Conservation (phyloP, 805 yeast species). For the Ogataea angusta region DNA sequence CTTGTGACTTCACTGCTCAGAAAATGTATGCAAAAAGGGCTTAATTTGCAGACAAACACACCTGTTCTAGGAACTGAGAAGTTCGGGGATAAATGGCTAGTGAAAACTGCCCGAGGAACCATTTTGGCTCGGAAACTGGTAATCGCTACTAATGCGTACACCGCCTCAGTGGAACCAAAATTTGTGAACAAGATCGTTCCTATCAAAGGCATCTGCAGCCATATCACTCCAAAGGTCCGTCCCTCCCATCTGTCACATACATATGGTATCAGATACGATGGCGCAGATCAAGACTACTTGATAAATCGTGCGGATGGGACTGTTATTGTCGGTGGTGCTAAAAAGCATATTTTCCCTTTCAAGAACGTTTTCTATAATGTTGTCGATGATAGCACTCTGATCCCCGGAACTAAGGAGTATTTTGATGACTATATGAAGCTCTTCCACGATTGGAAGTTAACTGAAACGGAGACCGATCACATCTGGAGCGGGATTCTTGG, state of each 20-base stretch:
- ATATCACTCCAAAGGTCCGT: slow-evolving; percentile 22
- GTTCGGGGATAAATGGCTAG: slow-evolving; percentile 26
- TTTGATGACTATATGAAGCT: slow-evolving; percentile 32
- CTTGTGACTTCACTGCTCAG: slow-evolving; percentile 35
- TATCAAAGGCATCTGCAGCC: slow-evolving; percentile 32
- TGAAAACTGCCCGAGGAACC: slow-evolving; percentile 29
- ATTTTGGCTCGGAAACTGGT: slow-evolving; percentile 33
- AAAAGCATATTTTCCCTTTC: slow-evolving; percentile 26
- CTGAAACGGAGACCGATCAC: slow-evolving; percentile 24
- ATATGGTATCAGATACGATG: slow-evolving; percentile 28
- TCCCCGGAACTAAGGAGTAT: slow-evolving; percentile 22
- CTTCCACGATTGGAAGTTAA: slow-evolving; percentile 34
- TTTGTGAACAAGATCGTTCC: slow-evolving; percentile 35
- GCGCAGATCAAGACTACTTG: slow-evolving; percentile 33
- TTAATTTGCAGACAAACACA: slow-evolving; percentile 42
- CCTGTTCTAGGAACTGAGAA: slow-evolving; percentile 31
- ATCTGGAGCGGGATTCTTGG: slow-evolving; percentile 50
- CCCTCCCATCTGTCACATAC: slow-evolving; percentile 37
- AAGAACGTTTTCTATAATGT: slow-evolving; percentile 27
- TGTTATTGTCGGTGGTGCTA: slow-evolving; percentile 35
- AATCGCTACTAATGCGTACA: slow-evolving; percentile 37
- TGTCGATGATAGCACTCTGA: slow-evolving; percentile 36
- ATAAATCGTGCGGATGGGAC: slow-evolving; percentile 36
- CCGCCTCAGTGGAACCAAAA: slow-evolving; percentile 24
- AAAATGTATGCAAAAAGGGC: slow-evolving; percentile 30